A percentile compares a stretch with the other conserved stretches of the same genome.
These are phyloP conservation scores for Mucor mucedo DNA, from an alignment of 371 early-diverging fungal genomes.

Conservation along the genomic window DNA sequence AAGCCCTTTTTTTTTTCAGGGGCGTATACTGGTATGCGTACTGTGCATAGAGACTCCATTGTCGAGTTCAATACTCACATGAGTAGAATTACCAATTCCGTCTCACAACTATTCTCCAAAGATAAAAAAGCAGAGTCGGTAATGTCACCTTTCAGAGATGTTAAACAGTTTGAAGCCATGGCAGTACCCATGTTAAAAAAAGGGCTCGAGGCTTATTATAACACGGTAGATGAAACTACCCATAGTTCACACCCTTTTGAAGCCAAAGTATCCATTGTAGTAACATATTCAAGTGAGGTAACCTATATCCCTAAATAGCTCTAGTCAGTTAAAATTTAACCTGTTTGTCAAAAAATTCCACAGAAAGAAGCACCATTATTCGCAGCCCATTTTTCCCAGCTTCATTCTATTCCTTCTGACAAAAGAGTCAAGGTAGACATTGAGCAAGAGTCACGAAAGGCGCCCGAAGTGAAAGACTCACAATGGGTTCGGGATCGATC, in stretches of 20 bases:
- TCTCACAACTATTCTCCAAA: slow-evolving; percentile 46
- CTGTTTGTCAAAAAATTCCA: background rate
- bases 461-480: slow-evolving; percentile 65
- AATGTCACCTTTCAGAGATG: slow-evolving; percentile 41
- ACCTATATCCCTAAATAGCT: background rate
- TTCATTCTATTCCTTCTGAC: slow-evolving; percentile 29
- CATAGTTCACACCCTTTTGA: slow-evolving; percentile 29
- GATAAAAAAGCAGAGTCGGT: slow-evolving; percentile 22
- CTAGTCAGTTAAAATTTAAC: no score
- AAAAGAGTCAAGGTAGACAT: slow-evolving; percentile 50
- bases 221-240: slow-evolving; percentile 24
- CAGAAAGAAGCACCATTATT: slow-evolving; percentile 43
- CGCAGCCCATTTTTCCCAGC: slow-evolving; percentile 50
- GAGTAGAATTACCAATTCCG: slow-evolving; percentile 51
- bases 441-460: slow-evolving; percentile 47
- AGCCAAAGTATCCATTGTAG: slow-evolving; percentile 47
- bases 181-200: slow-evolving; percentile 46
- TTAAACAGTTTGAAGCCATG: slow-evolving; percentile 34
- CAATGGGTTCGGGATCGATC: slow-evolving; percentile 66
- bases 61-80: slow-evolving; percentile 58
- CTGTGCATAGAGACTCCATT: slow-evolving; percentile 44
- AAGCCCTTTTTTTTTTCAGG: slow-evolving; percentile 28
- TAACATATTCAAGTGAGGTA: slow-evolving; percentile 50
- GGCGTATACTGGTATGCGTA: slow-evolving; percentile 62
- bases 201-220: slow-evolving; percentile 52